A percentile compares a stretch with the other conserved stretches of the same genome.
Evolutionary conservation across 2,329 filamentous ascomycete species (phyloP).

Genomic region (Pyrenophora seminiperda): DNA sequence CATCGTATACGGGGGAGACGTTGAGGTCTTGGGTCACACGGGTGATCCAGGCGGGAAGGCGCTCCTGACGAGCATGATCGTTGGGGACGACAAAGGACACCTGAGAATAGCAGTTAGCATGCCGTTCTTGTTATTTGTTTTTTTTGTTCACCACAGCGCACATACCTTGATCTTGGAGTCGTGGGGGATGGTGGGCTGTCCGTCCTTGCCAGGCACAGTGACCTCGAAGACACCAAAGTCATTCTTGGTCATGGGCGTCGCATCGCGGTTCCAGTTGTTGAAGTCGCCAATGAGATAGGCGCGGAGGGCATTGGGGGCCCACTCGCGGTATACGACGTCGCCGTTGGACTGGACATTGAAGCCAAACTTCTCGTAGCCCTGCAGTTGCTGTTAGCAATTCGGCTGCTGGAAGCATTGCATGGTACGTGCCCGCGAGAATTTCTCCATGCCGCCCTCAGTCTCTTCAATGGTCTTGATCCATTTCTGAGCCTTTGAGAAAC

Average conservation of each 20-base stretch:
- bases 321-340: constrained; percentile 91
- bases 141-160: background rate
- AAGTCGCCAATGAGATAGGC: constrained; percentile 94
- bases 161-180: constrained; percentile 93
- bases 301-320: constrained; percentile 86
- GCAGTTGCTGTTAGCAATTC: constrained; percentile 23
- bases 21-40: constrained; percentile 92
- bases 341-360: constrained; percentile 81
- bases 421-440: constrained; percentile 76
- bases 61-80: constrained; percentile 77
- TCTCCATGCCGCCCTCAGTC: constrained; percentile 85
- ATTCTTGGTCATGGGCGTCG: constrained; percentile 87
- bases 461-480: constrained; percentile 87
- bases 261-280: constrained; percentile 85
- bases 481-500: constrained; percentile 78
- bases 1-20: constrained; percentile 92
- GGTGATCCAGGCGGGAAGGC: constrained; percentile 95
- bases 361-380: constrained; percentile 88
- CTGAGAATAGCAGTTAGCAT: constrained; percentile 52
- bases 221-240: constrained; percentile 87
- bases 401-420: background rate
- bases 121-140: background rate
- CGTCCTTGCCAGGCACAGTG: constrained; percentile 72
- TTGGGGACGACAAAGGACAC: constrained; percentile 81
- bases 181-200: constrained; percentile 80